Evolutionary conservation across 352 stramenopile species (phyloP).

Genomic region (Phytophthora pistaciae): DNA sequence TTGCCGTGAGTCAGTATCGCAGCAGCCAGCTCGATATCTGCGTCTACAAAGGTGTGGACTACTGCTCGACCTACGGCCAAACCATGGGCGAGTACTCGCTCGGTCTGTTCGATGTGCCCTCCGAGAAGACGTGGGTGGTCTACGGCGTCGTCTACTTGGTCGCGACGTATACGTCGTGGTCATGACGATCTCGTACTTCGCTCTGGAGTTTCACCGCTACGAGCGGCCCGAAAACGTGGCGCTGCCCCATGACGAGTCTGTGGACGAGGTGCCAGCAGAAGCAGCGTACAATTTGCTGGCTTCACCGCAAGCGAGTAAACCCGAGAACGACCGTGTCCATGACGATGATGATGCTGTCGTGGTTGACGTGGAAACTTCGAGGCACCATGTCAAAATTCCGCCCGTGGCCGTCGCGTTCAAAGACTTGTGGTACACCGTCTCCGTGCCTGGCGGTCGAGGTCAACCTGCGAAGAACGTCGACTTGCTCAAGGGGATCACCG

Average conservation of each 20-base stretch:
- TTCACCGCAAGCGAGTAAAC: neutral
- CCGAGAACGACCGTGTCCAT: neutral
- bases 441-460: neutral
- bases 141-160: constrained; percentile 2
- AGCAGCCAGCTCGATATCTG: constrained; percentile 2
- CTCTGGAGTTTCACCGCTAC: constrained; percentile 1
- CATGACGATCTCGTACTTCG: constrained; percentile 1
- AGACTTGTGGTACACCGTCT: constrained; percentile 9
- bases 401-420: constrained; percentile 1
- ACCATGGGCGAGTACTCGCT: constrained; percentile 9
- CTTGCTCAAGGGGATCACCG: constrained; percentile 2
- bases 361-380: neutral
- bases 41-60: constrained; percentile 2
- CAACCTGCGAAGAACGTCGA: neutral
- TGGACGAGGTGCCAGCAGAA: neutral
- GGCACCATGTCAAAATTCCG: neutral
- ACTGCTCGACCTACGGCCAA: neutral
- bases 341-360: neutral
- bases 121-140: constrained; percentile 1
- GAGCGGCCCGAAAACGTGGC: constrained; percentile 2
- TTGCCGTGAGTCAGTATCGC: constrained; percentile 8
- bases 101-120: neutral
- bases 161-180: neutral
- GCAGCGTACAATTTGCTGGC: constrained; percentile 6
- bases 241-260: neutral